These are phyloP conservation scores for Solanum medicagineum DNA, from an alignment of 257 asterid species.

Conservation along the genomic window DNA sequence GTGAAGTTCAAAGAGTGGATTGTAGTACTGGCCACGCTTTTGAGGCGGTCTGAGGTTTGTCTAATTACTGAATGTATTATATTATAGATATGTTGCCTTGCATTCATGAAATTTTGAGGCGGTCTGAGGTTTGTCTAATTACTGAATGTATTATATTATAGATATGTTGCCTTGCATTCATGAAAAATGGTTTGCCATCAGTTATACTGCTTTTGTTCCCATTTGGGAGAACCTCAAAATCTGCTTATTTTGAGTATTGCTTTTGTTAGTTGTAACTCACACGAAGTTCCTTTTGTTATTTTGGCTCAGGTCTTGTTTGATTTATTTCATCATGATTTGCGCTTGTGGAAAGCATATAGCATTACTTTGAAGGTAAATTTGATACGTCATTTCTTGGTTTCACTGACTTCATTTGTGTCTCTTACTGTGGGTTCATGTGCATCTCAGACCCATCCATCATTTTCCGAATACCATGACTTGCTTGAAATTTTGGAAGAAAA, in stretches of 20 bases:
- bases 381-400: neutral
- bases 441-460: conserved; percentile 57
- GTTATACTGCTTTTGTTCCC: neutral
- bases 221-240: neutral
- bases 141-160: neutral
- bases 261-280: neutral
- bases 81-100: neutral
- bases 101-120: conserved; percentile 31
- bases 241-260: neutral
- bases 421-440: neutral
- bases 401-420: neutral
- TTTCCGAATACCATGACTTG: conserved; percentile 70
- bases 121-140: neutral
- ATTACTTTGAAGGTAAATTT: conserved; percentile 58
- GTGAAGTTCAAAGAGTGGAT: conserved; percentile 99
- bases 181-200: neutral
- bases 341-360: conserved; percentile 89
- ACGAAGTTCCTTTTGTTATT: neutral
- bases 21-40: conserved; percentile 89
- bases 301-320: conserved; percentile 75
- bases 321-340: conserved; percentile 72
- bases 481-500: conserved; percentile 69
- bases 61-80: neutral
- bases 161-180: neutral
- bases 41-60: conserved; percentile 92